Conservation (phyloP, 306 rosid species). For the Mimosa bimucronata region DNA sequence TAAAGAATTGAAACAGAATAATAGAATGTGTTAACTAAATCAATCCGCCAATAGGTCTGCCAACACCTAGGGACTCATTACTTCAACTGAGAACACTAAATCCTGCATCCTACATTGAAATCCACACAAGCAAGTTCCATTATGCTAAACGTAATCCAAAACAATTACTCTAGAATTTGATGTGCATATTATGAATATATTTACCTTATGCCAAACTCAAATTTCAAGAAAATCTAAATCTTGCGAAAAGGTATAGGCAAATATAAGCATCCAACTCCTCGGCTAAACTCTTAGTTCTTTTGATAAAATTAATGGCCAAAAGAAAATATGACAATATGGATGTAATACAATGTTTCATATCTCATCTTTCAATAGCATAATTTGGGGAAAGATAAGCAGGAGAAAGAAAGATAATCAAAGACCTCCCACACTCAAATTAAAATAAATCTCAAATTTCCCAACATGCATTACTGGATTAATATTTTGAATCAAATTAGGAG, state of each 20-base stretch:
- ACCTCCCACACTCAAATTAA: no score
- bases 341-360: no score
- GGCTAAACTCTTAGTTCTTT: neutral
- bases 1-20: neutral
- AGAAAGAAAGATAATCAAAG: neutral
- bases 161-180: neutral
- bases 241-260: neutral
- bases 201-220: conserved; percentile 8
- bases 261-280: neutral
- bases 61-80: neutral
- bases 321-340: neutral
- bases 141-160: neutral
- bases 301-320: neutral
- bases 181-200: neutral
- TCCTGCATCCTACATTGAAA: neutral
- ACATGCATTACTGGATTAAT: no score
- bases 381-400: neutral
- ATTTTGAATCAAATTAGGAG: no score
- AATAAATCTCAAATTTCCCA: no score
- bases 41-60: neutral
- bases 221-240: conserved; percentile 13
- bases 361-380: no score
- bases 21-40: neutral
- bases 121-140: conserved; percentile 15
- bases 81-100: neutral